phyloP scores from a whole-genome alignment of 2,329 filamentous ascomycete genomes.

The Xylaria sp. region DNA sequence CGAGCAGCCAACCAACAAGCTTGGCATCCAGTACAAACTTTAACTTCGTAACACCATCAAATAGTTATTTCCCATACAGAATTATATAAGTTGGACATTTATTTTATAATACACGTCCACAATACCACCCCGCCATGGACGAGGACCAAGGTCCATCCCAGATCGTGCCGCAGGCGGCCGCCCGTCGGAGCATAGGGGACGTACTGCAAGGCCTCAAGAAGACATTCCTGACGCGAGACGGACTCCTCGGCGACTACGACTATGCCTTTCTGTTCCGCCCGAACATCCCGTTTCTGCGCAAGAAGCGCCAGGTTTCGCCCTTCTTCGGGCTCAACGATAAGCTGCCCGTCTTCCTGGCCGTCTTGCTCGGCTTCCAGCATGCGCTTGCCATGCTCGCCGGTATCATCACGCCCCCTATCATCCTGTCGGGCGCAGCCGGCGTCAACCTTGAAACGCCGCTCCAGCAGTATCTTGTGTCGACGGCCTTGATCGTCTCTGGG shows the following conservation, averaged over 20 bases:
- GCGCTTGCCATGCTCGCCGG: constrained; percentile 80
- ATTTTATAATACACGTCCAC: not conserved
- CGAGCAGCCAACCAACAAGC: not conserved
- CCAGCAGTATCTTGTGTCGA: constrained; percentile 82
- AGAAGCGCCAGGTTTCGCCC: constrained; percentile 67
- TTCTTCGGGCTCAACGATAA: constrained; percentile 86
- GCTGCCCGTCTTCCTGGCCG: constrained; percentile 79
- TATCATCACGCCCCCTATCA: constrained; percentile 82
- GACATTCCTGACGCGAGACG: constrained; percentile 70
- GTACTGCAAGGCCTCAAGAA: constrained; percentile 51
- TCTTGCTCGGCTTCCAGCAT: constrained; percentile 83
- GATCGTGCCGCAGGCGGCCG: constrained; percentile 57
- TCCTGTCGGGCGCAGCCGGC: constrained; percentile 70
- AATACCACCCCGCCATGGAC: constrained; percentile 58
- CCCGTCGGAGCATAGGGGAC: constrained; percentile 50
- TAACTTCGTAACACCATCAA: not conserved
- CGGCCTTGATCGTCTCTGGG: constrained; percentile 81
- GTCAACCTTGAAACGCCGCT: constrained; percentile 70
- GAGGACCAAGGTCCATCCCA: constrained; percentile 65
- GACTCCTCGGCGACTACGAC: constrained; percentile 87
- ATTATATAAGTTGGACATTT: not conserved
- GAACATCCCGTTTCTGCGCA: constrained; percentile 84
- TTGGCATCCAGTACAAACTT: constrained; percentile 8
- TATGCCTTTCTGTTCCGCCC: constrained; percentile 88
- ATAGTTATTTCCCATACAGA: not conserved